Base-by-base conservation (phyloP, 148 eudicot genomes). In the Polygonum aviculare region DNA sequence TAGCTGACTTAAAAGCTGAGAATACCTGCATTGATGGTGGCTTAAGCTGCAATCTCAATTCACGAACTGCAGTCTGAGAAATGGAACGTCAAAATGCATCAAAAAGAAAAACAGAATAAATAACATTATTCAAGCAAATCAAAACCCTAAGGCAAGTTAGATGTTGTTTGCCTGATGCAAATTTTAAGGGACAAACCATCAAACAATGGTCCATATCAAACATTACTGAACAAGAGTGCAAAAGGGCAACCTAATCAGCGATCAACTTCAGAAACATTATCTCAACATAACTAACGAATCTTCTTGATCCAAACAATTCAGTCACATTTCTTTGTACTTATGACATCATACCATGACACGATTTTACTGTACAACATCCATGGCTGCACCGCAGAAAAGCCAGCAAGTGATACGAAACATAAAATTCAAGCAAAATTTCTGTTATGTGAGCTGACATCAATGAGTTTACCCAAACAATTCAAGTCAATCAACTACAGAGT, bases 21-120 rank as follows among this genome's bases (percentile, higher is more conserved):
- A 0, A 15, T 85, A 96, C 99, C 99, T 96, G 99, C 97, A 93
- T 82, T 71, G 99, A 93, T 77, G 92, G 93, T 22, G 99, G 99
- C 85, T 91, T 95, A 45, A 93, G 90, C 86, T 95, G 99, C 54
- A 86, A 84, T 87, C 98, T 89, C 80, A 93, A 77, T 76, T 95
- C 99, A 67, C 99, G 88, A 79, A 95, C 90, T 63, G 98, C 98
- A 79, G 98, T 86, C 99, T 96, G 83, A 51, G 77, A 60, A 73
- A 76, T 39, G 40, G 63, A 36, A 77, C 41, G 8, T 39, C 31
- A 45, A 45, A 36, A 26, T 60, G 36, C 12, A 26, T 57, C 8
- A 21, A 12, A 57, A 60, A 60, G 31, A 16, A 60, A 60, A 26
- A 31, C 8, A 54, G 60, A 54, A 26, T 54, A 22, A 26, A 26